Conservation (phyloP, 441 rosid species). For the Adansonia madagascariensis region DNA sequence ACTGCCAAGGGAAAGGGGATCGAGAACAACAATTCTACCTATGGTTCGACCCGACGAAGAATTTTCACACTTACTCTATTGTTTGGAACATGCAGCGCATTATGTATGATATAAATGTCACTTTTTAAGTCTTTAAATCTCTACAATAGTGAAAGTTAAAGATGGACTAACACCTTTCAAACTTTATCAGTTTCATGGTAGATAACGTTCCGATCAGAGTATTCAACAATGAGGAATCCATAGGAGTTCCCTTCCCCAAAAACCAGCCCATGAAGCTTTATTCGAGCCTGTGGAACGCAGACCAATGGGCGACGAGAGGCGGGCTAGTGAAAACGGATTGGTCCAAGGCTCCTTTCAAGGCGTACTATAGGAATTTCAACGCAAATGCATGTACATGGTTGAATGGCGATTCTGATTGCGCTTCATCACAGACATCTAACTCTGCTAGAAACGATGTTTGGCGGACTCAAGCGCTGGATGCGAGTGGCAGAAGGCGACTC, state of each 20-base stretch:
- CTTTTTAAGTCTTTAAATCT: background rate
- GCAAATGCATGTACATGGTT: constrained; percentile 18
- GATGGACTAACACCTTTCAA: background rate
- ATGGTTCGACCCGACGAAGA: constrained; percentile 28
- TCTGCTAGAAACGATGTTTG: constrained; percentile 3
- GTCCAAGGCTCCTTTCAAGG: constrained; percentile 28
- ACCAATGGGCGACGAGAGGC: constrained; percentile 26
- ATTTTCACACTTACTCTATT: constrained; percentile 26
- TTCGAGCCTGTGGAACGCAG: constrained; percentile 29
- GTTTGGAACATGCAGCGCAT: constrained; percentile 24
- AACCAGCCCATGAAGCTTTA: constrained; percentile 28
- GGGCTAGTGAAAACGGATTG: constrained; percentile 27
- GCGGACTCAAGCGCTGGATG: constrained; percentile 25
- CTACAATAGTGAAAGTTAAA: background rate
- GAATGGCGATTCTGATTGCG: background rate
- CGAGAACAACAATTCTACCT: constrained; percentile 27
- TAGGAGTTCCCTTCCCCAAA: constrained; percentile 22
- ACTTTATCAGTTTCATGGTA: constrained; percentile 22
- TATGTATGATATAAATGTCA: constrained; percentile 11
- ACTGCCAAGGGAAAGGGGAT: constrained; percentile 24
- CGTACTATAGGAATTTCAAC: constrained; percentile 12
- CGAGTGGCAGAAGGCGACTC: constrained; percentile 23
- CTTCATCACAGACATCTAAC: background rate
- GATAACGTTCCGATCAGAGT: constrained; percentile 27
- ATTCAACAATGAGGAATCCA: constrained; percentile 24